Percentiles rank a stretch among this genome's conserved stretches.
These are phyloP conservation scores for Lipomyces anomalus DNA, from an alignment of 805 yeast species.

Conservation along the genomic window DNA sequence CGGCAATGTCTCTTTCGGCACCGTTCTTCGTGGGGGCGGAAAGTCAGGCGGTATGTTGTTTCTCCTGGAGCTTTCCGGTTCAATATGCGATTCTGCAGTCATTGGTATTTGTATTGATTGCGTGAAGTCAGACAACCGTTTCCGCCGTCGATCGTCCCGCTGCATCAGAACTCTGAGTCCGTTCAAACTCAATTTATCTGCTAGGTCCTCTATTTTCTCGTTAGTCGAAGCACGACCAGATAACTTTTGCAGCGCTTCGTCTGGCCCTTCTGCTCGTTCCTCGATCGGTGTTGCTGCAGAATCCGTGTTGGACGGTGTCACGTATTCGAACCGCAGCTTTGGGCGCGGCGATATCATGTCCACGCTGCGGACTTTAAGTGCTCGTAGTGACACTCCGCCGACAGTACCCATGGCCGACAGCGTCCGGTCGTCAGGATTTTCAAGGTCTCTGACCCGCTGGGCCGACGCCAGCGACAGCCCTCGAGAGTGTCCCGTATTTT, in stretches of 20 bases:
- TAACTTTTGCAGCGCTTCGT: neutral
- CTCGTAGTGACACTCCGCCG: slow-evolving; percentile 6
- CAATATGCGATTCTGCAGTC: neutral
- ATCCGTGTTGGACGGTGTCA: neutral
- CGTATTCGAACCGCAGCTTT: slow-evolving; percentile 12
- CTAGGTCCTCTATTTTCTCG: neutral
- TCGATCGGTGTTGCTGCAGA: neutral
- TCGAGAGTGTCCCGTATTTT: no score
- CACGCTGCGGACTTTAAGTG: slow-evolving; percentile 10
- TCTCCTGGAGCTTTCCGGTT: no score
- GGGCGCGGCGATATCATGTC: slow-evolving; percentile 14
- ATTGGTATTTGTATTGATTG: neutral
- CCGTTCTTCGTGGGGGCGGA: no score
- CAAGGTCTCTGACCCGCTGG: no score
- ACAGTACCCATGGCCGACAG: no score
- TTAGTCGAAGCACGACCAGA: neutral
- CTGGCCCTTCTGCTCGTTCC: no score
- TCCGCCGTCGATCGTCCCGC: no score
- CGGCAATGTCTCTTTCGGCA: no score
- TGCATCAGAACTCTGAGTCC: neutral
- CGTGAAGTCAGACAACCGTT: neutral
- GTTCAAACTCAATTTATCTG: neutral
- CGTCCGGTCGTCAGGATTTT: no score
- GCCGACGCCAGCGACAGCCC: no score
- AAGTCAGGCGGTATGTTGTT: no score